Evolutionary conservation across 2,329 filamentous ascomycete species (phyloP), one percentile per base, ranked within the genome.

Genomic region (Aspergillus terreus): DNA sequence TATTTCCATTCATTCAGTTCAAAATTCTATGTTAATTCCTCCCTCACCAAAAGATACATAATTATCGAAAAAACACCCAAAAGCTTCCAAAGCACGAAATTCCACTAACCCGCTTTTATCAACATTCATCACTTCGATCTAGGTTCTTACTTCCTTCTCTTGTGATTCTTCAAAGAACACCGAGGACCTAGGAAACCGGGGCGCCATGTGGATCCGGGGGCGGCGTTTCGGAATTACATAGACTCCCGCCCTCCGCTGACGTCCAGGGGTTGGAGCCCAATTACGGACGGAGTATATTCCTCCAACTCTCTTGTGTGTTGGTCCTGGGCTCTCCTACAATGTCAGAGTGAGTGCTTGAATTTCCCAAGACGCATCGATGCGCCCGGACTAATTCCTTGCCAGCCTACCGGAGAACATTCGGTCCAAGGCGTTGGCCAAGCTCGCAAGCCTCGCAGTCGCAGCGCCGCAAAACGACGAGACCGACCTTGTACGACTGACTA

Each of bases 401-500:
- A 72, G 69, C 42, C 63, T 69, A 32, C 63, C 63, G 33, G 59
- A 58, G 50, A 63, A 63, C 44, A 68, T 75, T 50, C 67, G 73
- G 51, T 65, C 69, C 50, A 67, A 70, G 40, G 75, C 75, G 35
- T 69, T 76, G 56, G 66, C 72, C 58, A 76, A 71, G 56, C 69
- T 77, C 41, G 74, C 74, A 30, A 61, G 63, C 6, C 59, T 77
- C 50, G 71, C 73, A 30, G 66, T 72, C n/a, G 66, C 67, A 48
- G 58, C 64, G 27, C 54, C 67, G 17, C 56, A 51, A 50, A 56
- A 49, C 38, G 62, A 64, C 52, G 57, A 60, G 47, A 61, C 65
- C 10, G 70, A 71, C 46, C 66, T 76, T 44, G 58, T 62, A 36
- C 67, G 71, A 32, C 63, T 76, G 27, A 58, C 65, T 6, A 60